Conservation (phyloP, 768 basidiomycete genomes). For the Termitomyces sp. region DNA sequence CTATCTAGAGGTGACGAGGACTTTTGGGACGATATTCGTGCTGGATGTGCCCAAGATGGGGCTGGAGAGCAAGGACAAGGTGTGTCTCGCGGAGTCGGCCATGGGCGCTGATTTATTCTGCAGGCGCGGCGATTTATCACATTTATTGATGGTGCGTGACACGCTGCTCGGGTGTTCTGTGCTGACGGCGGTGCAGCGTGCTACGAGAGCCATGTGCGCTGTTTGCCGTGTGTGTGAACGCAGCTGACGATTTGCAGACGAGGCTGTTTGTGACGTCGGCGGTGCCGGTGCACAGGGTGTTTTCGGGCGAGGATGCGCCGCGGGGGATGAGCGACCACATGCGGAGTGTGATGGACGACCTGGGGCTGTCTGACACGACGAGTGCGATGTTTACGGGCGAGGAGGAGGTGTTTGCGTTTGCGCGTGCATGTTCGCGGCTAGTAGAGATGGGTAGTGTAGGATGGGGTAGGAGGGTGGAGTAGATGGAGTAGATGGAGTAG, state of each 20-base stretch:
- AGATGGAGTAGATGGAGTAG: neutral
- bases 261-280: conserved; percentile 91
- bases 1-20: conserved; percentile 89
- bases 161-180: neutral
- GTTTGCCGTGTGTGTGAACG: neutral
- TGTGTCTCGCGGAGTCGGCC: conserved; percentile 19
- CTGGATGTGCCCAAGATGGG: conserved; percentile 87
- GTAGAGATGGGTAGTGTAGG: conserved; percentile 90
- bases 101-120: neutral
- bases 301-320: conserved; percentile 60
- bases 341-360: conserved; percentile 92
- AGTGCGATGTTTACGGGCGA: conserved; percentile 95
- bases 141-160: conserved; percentile 80
- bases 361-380: conserved; percentile 29
- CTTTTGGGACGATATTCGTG: conserved; percentile 85
- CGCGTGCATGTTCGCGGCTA: conserved; percentile 82
- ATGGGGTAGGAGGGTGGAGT: conserved; percentile 52
- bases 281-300: conserved; percentile 86
- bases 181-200: conserved; percentile 48
- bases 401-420: conserved; percentile 97
- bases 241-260: conserved; percentile 41
- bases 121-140: conserved; percentile 95
- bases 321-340: conserved; percentile 70
- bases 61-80: conserved; percentile 81
- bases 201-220: conserved; percentile 78